Evolutionary conservation across 176 grass and related monocot genomes (phyloP).

Genomic region (Urochloa ruziziensis): DNA sequence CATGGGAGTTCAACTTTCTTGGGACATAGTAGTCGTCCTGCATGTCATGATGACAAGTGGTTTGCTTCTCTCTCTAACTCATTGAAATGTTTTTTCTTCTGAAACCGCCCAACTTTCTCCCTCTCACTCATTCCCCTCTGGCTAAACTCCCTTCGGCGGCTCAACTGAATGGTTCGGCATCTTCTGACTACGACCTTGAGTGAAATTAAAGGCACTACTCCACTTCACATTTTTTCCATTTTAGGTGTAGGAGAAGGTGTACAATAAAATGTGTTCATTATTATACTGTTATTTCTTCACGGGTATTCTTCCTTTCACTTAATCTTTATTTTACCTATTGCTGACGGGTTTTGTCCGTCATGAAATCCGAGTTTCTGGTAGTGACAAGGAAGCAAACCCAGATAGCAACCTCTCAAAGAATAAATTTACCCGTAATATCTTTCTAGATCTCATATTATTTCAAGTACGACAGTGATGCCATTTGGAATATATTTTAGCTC

Average conservation of each 20-base stretch:
- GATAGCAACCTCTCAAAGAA: not conserved
- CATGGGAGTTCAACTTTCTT: conserved; percentile 7
- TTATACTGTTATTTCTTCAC: not conserved
- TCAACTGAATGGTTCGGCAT: conserved; percentile 12
- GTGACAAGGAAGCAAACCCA: not conserved
- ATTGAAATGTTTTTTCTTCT: not conserved
- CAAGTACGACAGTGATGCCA: not conserved
- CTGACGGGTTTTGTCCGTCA: too few relatives aligned
- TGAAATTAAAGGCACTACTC: conserved; percentile 15
- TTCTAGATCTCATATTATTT: not conserved
- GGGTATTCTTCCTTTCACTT: not conserved
- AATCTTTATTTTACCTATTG: not conserved
- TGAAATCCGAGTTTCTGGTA: too few relatives aligned
- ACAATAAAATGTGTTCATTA: not conserved
- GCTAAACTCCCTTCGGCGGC: not conserved
- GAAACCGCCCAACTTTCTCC: conserved; percentile 1
- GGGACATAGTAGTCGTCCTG: not conserved
- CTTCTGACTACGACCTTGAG: conserved; percentile 16
- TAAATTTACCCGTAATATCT: not conserved
- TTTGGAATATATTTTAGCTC: not conserved
- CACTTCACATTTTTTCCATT: conserved; percentile 22
- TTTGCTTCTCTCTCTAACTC: conserved; percentile 7
- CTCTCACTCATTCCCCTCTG: conserved; percentile 21
- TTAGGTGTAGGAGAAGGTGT: not conserved
- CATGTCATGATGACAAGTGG: conserved; percentile 17